Base-by-base conservation (phyloP, 768 basidiomycete genomes). In the Piloderma croceum region DNA sequence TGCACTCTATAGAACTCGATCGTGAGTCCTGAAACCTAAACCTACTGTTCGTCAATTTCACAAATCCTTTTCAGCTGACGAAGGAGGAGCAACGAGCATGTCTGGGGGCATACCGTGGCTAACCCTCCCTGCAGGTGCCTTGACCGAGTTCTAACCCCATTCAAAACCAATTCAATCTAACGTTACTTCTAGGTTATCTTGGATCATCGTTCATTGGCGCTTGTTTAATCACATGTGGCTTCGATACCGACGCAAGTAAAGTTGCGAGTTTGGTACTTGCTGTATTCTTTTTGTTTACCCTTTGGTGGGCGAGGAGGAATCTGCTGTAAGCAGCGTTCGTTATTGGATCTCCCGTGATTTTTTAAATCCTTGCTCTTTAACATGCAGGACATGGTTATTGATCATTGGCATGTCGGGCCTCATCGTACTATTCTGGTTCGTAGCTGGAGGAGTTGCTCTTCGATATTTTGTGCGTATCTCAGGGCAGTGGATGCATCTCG, bases 121-220 rank as follows among this genome's bases (percentile, higher is more conserved):
- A 18, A 90, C 90, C 0, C 74, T 90, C 3, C 86, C 88, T 3
- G 79, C 79, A n/a, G 46, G 46, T 2, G 41, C 40, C 15, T 38
- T 40, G 4, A 37, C 43, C 7, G 43, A 38, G 24, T 39, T 47
- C 38, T 33, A 18, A 10, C 29, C 19, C 23, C 34, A 12, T 36
- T 21, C 17, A 20, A n/a, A 5, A 3, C 22, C 1, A 73, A n/a
- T n/a, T n/a, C n/a, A n/a, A n/a, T n/a, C n/a, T n/a, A n/a, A n/a
- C n/a, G n/a, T n/a, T n/a, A n/a, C n/a, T n/a, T n/a, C n/a, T 73
- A 17, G 90, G 90, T 42, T 89, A 90, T 58, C 77, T 90, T 32
- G 88, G 90, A 23, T 84, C 87, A 4, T 81, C 83, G 4, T 69
- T 94, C 53, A 89, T 94, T 38, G 92, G 92, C 19, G 91, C 89